These are phyloP conservation scores for Fusarium veterinarium DNA, from an alignment of 2,329 filamentous ascomycete species.

Conservation along the genomic window DNA sequence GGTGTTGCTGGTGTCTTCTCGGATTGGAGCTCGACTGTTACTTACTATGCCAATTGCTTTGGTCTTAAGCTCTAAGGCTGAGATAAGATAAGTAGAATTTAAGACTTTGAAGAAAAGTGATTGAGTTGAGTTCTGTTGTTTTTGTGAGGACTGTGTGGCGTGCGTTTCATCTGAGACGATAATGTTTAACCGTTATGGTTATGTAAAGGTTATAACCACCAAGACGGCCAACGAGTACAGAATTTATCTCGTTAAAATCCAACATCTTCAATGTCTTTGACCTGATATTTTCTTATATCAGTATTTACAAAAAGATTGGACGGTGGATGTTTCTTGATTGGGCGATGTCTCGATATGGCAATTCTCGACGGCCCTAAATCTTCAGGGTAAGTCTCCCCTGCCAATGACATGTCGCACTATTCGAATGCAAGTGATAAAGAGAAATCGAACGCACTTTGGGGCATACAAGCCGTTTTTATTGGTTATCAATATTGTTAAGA, in stretches of 20 bases:
- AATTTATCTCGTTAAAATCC: fast-evolving
- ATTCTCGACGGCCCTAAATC: background rate
- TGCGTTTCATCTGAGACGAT: background rate
- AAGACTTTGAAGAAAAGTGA: background rate
- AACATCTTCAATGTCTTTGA: fast-evolving
- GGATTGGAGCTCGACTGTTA: constrained; percentile 76
- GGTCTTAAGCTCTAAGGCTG: constrained; percentile 44
- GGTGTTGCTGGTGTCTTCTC: constrained; percentile 72
- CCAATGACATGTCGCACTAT: background rate
- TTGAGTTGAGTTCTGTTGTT: background rate
- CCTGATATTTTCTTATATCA: background rate
- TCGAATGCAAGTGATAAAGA: background rate
- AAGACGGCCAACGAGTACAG: background rate
- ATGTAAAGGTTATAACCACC: fast-evolving
- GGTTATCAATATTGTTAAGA: background rate
- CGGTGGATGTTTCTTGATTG: background rate
- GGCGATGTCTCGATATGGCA: background rate
- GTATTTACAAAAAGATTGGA: fast-evolving
- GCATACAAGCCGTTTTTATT: fast-evolving
- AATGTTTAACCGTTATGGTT: fast-evolving
- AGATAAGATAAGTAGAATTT: background rate
- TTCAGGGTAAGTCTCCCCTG: background rate
- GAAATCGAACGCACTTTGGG: background rate
- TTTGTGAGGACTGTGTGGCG: no score
- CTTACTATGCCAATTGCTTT: constrained; percentile 79